Conservation (phyloP, 1,139 yeast genomes). For the Yamadazyma membranifaciens region DNA sequence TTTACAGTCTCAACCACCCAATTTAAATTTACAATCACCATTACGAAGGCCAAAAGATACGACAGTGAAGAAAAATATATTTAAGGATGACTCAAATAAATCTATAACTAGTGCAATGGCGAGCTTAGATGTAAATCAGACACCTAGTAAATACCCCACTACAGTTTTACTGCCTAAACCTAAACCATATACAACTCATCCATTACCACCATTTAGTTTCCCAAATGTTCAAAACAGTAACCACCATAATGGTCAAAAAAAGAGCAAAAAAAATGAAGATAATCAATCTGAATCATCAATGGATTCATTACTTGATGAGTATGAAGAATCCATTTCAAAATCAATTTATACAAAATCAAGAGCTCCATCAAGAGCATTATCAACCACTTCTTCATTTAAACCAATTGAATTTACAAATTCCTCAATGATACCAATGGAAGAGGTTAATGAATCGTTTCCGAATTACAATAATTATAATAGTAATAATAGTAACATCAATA, state of each 20-base stretch:
- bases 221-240: background rate
- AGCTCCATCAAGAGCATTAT: constrained; percentile 29
- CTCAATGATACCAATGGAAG: too few relatives aligned
- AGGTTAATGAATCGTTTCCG: too few relatives aligned
- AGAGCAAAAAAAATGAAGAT: constrained; percentile 4
- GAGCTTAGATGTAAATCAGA: constrained; percentile 11
- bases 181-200: constrained; percentile 5
- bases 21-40: background rate
- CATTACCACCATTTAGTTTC: background rate
- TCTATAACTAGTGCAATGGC: constrained; percentile 32
- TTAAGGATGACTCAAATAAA: constrained; percentile 10
- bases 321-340: constrained; percentile 43
- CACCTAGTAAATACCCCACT: too few relatives aligned
- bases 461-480: too few relatives aligned
- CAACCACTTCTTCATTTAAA: constrained; percentile 24
- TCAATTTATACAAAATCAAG: constrained; percentile 26
- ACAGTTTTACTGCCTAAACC: constrained; percentile 19
- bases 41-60: too few relatives aligned
- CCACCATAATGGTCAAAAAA: background rate
- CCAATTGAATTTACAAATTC: too few relatives aligned
- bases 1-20: constrained; percentile 6
- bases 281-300: constrained; percentile 39
- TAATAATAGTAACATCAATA: too few relatives aligned
- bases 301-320: constrained; percentile 54
- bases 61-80: too few relatives aligned